These are phyloP conservation scores for Rusavskia elegans DNA, from an alignment of 495 filamentous ascomycete genomes.

Conservation along the genomic window DNA sequence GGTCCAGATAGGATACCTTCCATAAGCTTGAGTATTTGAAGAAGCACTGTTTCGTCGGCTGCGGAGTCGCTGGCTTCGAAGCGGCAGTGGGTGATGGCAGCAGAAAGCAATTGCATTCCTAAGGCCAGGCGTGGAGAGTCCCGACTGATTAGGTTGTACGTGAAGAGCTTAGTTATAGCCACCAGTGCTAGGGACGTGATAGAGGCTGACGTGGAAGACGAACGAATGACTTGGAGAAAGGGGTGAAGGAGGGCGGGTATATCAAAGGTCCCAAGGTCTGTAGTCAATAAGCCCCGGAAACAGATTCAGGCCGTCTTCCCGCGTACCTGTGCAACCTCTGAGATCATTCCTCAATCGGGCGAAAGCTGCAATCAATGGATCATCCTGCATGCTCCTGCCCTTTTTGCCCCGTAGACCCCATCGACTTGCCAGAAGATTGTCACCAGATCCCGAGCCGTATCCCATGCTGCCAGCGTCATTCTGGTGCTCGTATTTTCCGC, in stretches of 20 bases:
- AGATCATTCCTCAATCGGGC: conserved; percentile 78
- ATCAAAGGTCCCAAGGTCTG: conserved; percentile 81
- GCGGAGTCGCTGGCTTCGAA: conserved; percentile 93
- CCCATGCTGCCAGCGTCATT: not conserved
- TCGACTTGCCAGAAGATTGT: conserved; percentile 40
- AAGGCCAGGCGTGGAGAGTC: conserved; percentile 71
- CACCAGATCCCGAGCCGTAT: conserved; percentile 21
- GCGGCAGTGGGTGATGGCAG: conserved; percentile 91
- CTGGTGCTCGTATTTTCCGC: not conserved
- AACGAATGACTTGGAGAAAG: conserved; percentile 93
- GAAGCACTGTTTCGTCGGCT: conserved; percentile 84
- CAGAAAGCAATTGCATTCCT: conserved; percentile 88
- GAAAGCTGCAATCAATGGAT: conserved; percentile 91
- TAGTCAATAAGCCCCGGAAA: conserved; percentile 5
- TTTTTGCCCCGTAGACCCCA: conserved; percentile 95
- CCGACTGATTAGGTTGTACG: conserved; percentile 76
- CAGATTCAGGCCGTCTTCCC: not conserved
- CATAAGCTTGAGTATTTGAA: conserved; percentile 93
- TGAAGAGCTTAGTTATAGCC: conserved; percentile 94
- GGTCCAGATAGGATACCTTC: conserved; percentile 91
- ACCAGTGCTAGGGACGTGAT: conserved; percentile 90
- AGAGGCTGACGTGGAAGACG: conserved; percentile 86
- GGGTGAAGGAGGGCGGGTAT: conserved; percentile 81
- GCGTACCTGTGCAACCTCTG: conserved; percentile 65
- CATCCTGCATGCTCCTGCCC: conserved; percentile 96